Percentiles rank a stretch among this genome's conserved stretches.
phyloP scores from a whole-genome alignment of 768 basidiomycete genomes.

The Pluteus cervinus region DNA sequence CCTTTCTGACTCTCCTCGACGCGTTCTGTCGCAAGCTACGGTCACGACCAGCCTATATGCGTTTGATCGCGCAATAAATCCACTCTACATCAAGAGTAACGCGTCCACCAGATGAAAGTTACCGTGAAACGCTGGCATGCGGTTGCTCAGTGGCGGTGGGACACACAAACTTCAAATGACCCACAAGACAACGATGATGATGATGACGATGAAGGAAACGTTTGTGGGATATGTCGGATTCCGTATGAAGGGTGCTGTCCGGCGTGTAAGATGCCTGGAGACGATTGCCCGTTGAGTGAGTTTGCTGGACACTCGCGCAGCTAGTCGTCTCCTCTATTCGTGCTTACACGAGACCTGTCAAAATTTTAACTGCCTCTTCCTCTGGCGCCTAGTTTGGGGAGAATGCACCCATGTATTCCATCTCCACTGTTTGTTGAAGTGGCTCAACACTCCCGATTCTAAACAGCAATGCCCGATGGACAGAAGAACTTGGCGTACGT shows the following conservation, averaged over 20 bases:
- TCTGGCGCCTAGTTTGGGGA: slow-evolving; percentile 81
- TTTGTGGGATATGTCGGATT: slow-evolving; percentile 85
- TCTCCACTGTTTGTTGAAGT: slow-evolving; percentile 97
- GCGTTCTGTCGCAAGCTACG: too few relatives aligned
- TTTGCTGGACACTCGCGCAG: too few relatives aligned
- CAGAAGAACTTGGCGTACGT: slow-evolving; percentile 84
- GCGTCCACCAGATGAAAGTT: too few relatives aligned
- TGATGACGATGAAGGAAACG: slow-evolving; percentile 47
- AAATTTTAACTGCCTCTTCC: not conserved
- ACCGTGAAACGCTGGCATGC: slow-evolving; percentile 82
- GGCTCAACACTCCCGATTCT: slow-evolving; percentile 84
- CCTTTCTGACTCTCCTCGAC: too few relatives aligned
- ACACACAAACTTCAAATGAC: slow-evolving; percentile 33
- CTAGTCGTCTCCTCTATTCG: too few relatives aligned
- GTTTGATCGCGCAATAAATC: too few relatives aligned
- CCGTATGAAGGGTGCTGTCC: slow-evolving; percentile 95
- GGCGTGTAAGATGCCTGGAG: slow-evolving; percentile 93
- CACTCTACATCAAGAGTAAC: too few relatives aligned
- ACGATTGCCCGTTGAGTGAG: slow-evolving; percentile 89
- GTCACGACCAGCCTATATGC: too few relatives aligned
- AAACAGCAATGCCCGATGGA: slow-evolving; percentile 99
- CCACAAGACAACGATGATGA: slow-evolving; percentile 27
- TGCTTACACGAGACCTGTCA: too few relatives aligned
- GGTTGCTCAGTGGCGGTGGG: slow-evolving; percentile 88
- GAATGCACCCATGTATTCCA: slow-evolving; percentile 97